Percentiles rank a stretch among this genome's conserved stretches.
phyloP scores from a whole-genome alignment of 2,329 filamentous ascomycete species.

The Cercospora sesami region DNA sequence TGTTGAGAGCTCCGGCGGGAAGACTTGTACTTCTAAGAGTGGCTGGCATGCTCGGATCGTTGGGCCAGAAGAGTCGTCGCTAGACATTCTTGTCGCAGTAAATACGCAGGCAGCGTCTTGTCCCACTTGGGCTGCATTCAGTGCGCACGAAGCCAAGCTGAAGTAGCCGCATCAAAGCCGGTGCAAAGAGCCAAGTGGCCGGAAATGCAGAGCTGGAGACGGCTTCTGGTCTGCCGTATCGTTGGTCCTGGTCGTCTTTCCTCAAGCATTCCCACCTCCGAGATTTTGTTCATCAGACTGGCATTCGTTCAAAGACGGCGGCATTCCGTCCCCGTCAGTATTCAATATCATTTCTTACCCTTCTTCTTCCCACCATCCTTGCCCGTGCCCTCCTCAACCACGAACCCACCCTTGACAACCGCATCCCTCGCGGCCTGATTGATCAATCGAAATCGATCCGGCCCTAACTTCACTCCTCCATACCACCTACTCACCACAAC shows the following conservation, averaged over 20 bases:
- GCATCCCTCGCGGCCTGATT: conserved; percentile 83
- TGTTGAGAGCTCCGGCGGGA: background rate
- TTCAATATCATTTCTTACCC: conserved; percentile 25
- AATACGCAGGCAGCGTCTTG: background rate
- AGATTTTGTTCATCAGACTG: background rate
- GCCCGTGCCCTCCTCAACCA: conserved; percentile 51
- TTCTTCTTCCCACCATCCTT: conserved; percentile 27
- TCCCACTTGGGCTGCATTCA: background rate
- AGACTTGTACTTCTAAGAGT: background rate
- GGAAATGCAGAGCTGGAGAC: background rate
- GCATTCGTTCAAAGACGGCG: background rate
- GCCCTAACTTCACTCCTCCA: conserved; percentile 84
- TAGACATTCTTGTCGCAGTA: background rate
- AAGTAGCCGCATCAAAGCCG: background rate
- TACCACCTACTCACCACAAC: conserved; percentile 96
- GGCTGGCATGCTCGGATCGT: background rate
- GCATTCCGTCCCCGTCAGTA: background rate
- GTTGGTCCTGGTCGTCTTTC: background rate
- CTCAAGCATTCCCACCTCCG: background rate
- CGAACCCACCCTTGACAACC: conserved; percentile 73
- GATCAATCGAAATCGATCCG: conserved; percentile 86
- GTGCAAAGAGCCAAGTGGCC: background rate
- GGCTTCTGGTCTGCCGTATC: background rate
- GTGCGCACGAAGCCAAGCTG: background rate
- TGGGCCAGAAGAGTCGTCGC: background rate